A percentile compares a stretch with the other conserved stretches of the same genome.
These are phyloP conservation scores for Beauveria asiatica DNA, from an alignment of 2,329 filamentous ascomycete species.

Conservation along the genomic window DNA sequence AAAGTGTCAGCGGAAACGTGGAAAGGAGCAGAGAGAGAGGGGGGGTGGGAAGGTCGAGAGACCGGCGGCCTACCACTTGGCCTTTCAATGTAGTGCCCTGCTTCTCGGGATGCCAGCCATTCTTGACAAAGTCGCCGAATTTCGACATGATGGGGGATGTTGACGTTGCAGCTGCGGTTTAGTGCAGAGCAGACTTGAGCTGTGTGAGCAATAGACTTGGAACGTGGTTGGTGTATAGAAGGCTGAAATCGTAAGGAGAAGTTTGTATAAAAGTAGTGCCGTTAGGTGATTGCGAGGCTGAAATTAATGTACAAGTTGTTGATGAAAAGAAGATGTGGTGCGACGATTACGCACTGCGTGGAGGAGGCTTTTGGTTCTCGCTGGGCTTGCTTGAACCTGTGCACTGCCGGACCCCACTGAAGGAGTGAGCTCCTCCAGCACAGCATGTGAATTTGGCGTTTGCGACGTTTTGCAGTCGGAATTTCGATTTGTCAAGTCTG, in stretches of 20 bases:
- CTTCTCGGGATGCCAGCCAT: constrained; percentile 46
- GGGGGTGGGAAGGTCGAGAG: not conserved
- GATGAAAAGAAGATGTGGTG: not conserved
- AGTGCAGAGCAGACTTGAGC: too few relatives aligned
- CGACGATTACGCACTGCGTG: constrained; percentile 4
- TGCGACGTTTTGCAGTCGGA: too few relatives aligned
- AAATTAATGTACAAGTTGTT: not conserved
- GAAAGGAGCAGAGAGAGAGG: not conserved
- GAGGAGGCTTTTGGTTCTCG: not conserved
- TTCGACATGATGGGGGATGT: constrained; percentile 29
- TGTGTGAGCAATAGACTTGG: not conserved
- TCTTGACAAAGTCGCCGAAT: constrained; percentile 40
- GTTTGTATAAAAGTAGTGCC: not conserved
- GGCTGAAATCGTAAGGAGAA: too few relatives aligned
- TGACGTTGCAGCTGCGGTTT: not conserved
- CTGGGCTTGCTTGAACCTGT: too few relatives aligned
- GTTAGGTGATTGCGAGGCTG: not conserved
- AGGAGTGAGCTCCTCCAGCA: too few relatives aligned
- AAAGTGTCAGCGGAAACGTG: constrained; percentile 1
- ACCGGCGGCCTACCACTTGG: constrained; percentile 34
- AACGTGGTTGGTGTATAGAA: too few relatives aligned
- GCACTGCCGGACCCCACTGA: too few relatives aligned
- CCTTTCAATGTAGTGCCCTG: constrained; percentile 31
- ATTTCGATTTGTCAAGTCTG: too few relatives aligned
- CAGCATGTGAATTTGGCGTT: too few relatives aligned